Conservation (phyloP, 495 filamentous ascomycete species). For the Trichocladium uniseriatum region DNA sequence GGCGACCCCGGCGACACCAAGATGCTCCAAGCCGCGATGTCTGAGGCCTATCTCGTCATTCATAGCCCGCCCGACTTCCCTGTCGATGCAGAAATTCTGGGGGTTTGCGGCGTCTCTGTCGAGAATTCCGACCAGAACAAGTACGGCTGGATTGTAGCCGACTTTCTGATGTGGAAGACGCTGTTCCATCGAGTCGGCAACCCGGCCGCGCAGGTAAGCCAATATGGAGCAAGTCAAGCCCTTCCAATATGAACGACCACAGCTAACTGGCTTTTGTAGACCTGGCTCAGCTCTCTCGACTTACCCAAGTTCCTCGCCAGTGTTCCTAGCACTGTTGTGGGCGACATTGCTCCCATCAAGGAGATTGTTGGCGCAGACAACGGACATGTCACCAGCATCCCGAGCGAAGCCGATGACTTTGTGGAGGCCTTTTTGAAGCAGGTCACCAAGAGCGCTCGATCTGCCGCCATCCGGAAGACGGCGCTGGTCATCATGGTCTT, state of each 20-base stretch:
- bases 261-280: conserved; percentile 6
- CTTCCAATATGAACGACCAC: background rate
- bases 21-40: conserved; percentile 5
- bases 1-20: background rate
- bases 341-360: background rate
- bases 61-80: conserved; percentile 27
- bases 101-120: conserved; percentile 26
- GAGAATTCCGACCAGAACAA: conserved; percentile 16
- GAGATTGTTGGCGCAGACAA: conserved; percentile 10
- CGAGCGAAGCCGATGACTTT: conserved; percentile 10
- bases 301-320: conserved; percentile 10
- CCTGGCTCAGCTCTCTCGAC: conserved; percentile 24
- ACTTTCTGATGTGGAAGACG: conserved; percentile 30
- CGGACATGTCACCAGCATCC: conserved; percentile 17
- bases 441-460: conserved; percentile 13
- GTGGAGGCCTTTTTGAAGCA: conserved; percentile 9
- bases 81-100: conserved; percentile 20
- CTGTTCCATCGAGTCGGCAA: conserved; percentile 24
- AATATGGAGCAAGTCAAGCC: background rate
- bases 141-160: conserved; percentile 31
- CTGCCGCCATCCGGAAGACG: conserved; percentile 4
- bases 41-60: conserved; percentile 20
- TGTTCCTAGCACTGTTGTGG: conserved; percentile 7
- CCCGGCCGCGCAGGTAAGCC: conserved; percentile 10
- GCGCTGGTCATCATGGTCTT: conserved; percentile 29